phyloP scores from a whole-genome alignment of 495 filamentous ascomycete species.

The Rostrohypoxylon terebratum region DNA sequence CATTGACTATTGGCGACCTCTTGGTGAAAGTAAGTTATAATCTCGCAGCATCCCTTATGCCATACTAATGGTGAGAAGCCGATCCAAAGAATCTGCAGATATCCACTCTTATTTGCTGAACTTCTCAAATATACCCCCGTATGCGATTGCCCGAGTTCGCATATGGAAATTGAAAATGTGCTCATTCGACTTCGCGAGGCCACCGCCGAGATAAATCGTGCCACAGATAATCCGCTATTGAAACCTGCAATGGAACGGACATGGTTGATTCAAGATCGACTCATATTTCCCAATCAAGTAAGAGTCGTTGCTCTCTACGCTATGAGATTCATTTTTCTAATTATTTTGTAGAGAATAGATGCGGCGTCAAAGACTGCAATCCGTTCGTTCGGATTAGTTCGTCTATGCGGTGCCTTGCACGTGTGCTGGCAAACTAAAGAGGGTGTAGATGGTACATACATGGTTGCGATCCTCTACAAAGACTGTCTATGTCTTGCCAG shows the following conservation, averaged over 20 bases:
- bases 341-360: constrained; percentile 53
- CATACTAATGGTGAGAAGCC: constrained; percentile 68
- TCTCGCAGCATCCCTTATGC: background rate
- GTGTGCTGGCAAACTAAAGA: constrained; percentile 80
- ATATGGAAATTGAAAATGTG: constrained; percentile 80
- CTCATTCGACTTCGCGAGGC: constrained; percentile 77
- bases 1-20: constrained; percentile 83
- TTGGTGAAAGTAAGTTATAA: constrained; percentile 79
- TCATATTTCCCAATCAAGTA: constrained; percentile 79
- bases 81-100: constrained; percentile 92
- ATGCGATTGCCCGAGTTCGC: constrained; percentile 82
- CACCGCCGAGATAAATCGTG: constrained; percentile 80
- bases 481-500: constrained; percentile 83
- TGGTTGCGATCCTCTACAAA: constrained; percentile 88
- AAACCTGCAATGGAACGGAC: constrained; percentile 73
- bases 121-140: constrained; percentile 84
- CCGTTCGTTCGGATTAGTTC: constrained; percentile 82
- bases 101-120: constrained; percentile 87
- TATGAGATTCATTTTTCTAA: constrained; percentile 32
- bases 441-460: constrained; percentile 78
- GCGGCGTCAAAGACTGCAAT: constrained; percentile 67
- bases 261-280: constrained; percentile 81
- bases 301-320: constrained; percentile 8
- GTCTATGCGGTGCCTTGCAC: constrained; percentile 87
- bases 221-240: constrained; percentile 72